These are phyloP conservation scores for Polychaeton citri DNA, from an alignment of 2,329 filamentous ascomycete genomes.

Conservation along the genomic window DNA sequence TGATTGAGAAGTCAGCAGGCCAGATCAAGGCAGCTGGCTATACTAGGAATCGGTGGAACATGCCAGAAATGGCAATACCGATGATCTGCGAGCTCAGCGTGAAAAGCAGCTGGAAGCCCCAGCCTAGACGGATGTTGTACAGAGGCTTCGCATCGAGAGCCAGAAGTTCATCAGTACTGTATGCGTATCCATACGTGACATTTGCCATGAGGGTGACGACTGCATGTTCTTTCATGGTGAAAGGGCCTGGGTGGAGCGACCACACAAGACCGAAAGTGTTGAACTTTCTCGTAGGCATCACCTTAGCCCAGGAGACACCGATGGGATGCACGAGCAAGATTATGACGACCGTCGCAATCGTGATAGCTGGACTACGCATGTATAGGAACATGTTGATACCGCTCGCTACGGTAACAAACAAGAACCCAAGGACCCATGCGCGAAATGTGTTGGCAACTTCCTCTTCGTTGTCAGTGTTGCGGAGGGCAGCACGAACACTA, in stretches of 20 bases:
- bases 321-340: slow-evolving; percentile 72
- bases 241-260: slow-evolving; percentile 41
- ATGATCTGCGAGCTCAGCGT: slow-evolving; percentile 77
- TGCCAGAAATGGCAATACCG: slow-evolving; percentile 73
- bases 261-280: slow-evolving; percentile 42
- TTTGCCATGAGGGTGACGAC: slow-evolving; percentile 28
- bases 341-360: slow-evolving; percentile 76
- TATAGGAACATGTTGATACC: slow-evolving; percentile 68
- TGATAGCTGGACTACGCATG: slow-evolving; percentile 76
- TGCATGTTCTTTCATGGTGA: slow-evolving; percentile 24
- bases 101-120: slow-evolving; percentile 70
- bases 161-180: slow-evolving; percentile 13
- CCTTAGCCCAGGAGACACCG: slow-evolving; percentile 52
- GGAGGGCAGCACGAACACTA: too few species aligned
- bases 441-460: too few species aligned
- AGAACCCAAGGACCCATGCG: slow-evolving; percentile 48
- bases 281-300: slow-evolving; percentile 33
- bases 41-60: slow-evolving; percentile 68
- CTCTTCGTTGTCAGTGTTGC: too few species aligned
- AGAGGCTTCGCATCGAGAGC: slow-evolving; percentile 51
- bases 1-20: slow-evolving; percentile 75
- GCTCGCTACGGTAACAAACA: slow-evolving; percentile 50
- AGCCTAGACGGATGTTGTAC: slow-evolving; percentile 56
- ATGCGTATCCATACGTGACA: slow-evolving; percentile 37
- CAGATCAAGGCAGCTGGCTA: slow-evolving; percentile 83